Evolutionary conservation across 1,284 basidiomycete species (phyloP).

Genomic region (Cryptococcus wingfieldii): DNA sequence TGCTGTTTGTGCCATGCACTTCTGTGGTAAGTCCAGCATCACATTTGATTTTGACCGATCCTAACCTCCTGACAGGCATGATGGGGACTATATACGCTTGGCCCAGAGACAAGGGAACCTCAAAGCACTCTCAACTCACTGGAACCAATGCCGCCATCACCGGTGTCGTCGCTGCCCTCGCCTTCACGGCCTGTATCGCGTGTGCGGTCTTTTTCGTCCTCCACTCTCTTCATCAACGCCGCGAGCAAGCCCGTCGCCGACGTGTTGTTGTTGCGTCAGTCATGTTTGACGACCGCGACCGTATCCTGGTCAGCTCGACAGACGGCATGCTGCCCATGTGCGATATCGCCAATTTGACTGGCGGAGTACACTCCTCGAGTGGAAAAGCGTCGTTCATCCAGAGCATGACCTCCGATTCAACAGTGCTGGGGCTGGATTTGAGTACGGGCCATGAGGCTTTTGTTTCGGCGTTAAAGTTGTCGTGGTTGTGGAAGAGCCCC

Average conservation of each 20-base stretch:
- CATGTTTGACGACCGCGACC: slow-evolving; percentile 47
- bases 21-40: slow-evolving; percentile 25
- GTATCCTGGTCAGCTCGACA: slow-evolving; percentile 48
- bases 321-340: slow-evolving; percentile 51
- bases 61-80: slow-evolving; percentile 23
- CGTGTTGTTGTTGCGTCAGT: slow-evolving; percentile 51
- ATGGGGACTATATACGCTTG: slow-evolving; percentile 44
- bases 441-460: slow-evolving; percentile 49
- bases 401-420: slow-evolving; percentile 23
- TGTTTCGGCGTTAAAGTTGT: slow-evolving; percentile 47
- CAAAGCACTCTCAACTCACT: slow-evolving; percentile 17
- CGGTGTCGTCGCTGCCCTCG: slow-evolving; percentile 49
- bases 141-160: slow-evolving; percentile 46
- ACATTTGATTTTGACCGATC: not conserved
- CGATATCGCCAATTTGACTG: slow-evolving; percentile 43
- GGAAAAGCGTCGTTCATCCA: slow-evolving; percentile 11
- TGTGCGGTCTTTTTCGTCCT: slow-evolving; percentile 47
- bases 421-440: slow-evolving; percentile 47
- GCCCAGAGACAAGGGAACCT: slow-evolving; percentile 22
- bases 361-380: slow-evolving; percentile 10
- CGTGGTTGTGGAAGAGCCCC: slow-evolving; percentile 49
- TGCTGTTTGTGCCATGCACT: slow-evolving; percentile 50
- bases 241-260: slow-evolving; percentile 43
- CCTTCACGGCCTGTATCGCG: slow-evolving; percentile 48
- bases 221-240: slow-evolving; percentile 39